Conservation (phyloP, 2,329 filamentous ascomycete genomes). For the Graphiopsis chlorocephala region DNA sequence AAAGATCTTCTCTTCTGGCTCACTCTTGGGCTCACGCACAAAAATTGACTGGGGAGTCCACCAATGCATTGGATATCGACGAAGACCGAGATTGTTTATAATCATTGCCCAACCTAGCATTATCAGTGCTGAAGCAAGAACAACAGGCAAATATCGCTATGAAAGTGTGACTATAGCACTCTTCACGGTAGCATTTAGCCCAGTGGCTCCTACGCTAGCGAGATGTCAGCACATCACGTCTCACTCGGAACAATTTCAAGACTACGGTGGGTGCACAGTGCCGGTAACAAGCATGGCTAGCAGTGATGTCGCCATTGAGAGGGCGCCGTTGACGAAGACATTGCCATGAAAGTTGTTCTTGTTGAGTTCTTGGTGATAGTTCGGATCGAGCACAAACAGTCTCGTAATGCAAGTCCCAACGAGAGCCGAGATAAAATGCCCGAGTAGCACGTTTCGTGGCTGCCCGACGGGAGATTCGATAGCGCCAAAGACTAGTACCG, state of each 20-base stretch:
- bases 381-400: background rate
- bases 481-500: background rate
- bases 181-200: background rate
- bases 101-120: background rate
- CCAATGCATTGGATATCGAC: background rate
- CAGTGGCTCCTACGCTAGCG: background rate
- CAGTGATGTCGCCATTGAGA: background rate
- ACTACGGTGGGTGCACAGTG: background rate
- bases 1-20: background rate
- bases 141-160: background rate
- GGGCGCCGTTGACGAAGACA: background rate
- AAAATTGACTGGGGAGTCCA: background rate
- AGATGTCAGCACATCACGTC: background rate
- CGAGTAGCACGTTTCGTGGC: background rate
- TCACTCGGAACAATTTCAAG: background rate
- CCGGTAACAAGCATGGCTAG: background rate
- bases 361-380: background rate
- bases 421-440: background rate
- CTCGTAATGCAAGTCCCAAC: background rate
- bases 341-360: background rate
- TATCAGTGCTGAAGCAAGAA: background rate
- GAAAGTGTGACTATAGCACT: background rate
- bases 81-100: background rate
- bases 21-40: background rate
- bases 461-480: background rate